Evolutionary conservation across 208 protist genomes (phyloP).

Genomic region (Leishmania aethiopica): DNA sequence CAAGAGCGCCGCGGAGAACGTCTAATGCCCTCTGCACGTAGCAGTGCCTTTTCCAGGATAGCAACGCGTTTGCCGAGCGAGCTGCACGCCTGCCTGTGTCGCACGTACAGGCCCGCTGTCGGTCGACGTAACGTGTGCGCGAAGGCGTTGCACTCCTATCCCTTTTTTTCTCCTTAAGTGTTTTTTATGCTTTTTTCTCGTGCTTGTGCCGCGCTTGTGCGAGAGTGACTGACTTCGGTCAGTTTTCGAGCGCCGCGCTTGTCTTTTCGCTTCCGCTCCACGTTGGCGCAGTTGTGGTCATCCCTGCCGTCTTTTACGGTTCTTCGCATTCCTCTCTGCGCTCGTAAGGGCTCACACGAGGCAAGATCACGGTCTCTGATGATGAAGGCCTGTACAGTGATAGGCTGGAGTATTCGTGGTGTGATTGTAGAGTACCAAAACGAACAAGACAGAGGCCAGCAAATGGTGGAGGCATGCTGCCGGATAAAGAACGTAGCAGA

Average conservation of each 20-base stretch:
- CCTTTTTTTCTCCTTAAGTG: not conserved
- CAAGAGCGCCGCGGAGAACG: not conserved
- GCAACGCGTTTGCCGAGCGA: not conserved
- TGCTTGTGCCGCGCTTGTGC: not conserved
- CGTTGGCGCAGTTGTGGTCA: not conserved
- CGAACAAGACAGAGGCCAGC: not conserved
- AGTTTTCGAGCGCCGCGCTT: not conserved
- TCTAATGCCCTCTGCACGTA: not conserved
- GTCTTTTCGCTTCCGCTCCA: not conserved
- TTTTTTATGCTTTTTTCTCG: not conserved
- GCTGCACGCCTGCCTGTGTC: not conserved
- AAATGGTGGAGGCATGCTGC: not conserved
- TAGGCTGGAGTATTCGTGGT: not conserved
- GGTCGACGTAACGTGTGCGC: not conserved
- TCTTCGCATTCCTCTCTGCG: not conserved
- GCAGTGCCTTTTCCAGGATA: not conserved
- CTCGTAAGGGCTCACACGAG: not conserved
- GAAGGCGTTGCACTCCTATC: not conserved
- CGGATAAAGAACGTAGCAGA: not conserved
- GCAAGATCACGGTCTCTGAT: not conserved
- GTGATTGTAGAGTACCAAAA: not conserved
- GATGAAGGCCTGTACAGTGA: not conserved
- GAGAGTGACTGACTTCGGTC: not conserved
- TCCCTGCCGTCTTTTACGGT: fast-evolving
- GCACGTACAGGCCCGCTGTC: not conserved